These are phyloP conservation scores for Phanerochaete carnosa DNA, from an alignment of 768 basidiomycete genomes.

Conservation along the genomic window DNA sequence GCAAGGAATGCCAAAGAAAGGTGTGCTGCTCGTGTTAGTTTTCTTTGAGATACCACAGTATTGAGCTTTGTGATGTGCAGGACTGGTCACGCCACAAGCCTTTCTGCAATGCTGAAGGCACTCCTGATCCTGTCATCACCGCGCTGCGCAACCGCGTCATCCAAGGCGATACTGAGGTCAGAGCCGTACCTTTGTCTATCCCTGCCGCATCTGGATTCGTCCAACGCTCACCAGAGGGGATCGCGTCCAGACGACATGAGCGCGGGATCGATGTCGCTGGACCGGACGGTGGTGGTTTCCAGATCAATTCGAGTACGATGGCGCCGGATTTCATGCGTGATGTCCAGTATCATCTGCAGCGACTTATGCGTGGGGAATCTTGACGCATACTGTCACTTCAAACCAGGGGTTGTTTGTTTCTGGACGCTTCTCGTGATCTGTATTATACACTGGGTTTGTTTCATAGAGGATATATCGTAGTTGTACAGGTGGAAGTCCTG, in stretches of 20 bases:
- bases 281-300: neutral
- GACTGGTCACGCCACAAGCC: constrained; percentile 13
- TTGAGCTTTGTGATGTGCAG: neutral
- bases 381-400: too few relatives aligned
- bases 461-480: too few relatives aligned
- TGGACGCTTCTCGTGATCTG: too few relatives aligned
- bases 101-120: constrained; percentile 1
- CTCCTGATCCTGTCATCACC: neutral
- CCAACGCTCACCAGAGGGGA: neutral
- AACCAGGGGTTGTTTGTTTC: too few relatives aligned
- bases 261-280: neutral
- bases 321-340: constrained; percentile 1
- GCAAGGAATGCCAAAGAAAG: constrained; percentile 17
- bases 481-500: too few relatives aligned
- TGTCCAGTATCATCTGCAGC: neutral
- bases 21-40: neutral
- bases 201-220: neutral
- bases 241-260: neutral
- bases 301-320: constrained; percentile 4
- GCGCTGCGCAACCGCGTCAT: neutral
- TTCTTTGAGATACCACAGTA: neutral
- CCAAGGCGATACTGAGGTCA: neutral
- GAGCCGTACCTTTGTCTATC: neutral
- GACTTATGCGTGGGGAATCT: too few relatives aligned
- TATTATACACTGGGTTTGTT: too few relatives aligned